Evolutionary conservation across 306 rosid species (phyloP).

Genomic region (Sicyos edulis): DNA sequence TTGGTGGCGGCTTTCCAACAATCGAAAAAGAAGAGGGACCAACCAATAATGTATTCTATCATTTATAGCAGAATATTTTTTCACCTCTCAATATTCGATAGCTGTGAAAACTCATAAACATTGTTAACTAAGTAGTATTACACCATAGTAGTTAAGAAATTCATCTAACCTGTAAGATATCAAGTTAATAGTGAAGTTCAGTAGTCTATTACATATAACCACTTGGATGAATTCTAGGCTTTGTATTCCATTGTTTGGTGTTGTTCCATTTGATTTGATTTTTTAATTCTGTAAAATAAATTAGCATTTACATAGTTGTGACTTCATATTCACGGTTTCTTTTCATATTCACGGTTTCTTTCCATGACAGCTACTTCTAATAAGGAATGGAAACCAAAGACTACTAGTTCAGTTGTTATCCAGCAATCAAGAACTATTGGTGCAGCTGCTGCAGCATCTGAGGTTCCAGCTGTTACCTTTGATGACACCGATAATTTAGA

Average conservation of each 20-base stretch:
- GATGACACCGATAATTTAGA: conserved; percentile 35
- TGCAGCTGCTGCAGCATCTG: conserved; percentile 35
- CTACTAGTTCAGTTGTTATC: conserved; percentile 37
- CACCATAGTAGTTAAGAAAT: background rate
- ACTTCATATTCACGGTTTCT: conserved; percentile 27
- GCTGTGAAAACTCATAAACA: background rate
- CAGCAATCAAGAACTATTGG: conserved; percentile 52
- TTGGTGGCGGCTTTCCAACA: background rate
- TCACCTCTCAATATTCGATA: background rate
- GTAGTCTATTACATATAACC: background rate
- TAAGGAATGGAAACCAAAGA: conserved; percentile 98
- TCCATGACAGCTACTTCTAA: conserved; percentile 69
- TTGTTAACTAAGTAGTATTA: background rate
- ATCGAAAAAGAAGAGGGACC: background rate
- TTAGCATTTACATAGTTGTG: conserved; percentile 14
- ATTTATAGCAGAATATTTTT: background rate
- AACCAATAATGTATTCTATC: background rate
- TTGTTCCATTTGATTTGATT: conserved; percentile 4
- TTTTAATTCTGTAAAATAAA: background rate
- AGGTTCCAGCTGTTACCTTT: conserved; percentile 35
- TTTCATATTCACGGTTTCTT: conserved; percentile 24
- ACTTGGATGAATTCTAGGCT: conserved; percentile 4
- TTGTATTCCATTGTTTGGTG: background rate
- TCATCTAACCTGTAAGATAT: background rate
- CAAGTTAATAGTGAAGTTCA: background rate